Evolutionary conservation across 768 basidiomycete genomes (phyloP).

Genomic region (Lactarius indigo): DNA sequence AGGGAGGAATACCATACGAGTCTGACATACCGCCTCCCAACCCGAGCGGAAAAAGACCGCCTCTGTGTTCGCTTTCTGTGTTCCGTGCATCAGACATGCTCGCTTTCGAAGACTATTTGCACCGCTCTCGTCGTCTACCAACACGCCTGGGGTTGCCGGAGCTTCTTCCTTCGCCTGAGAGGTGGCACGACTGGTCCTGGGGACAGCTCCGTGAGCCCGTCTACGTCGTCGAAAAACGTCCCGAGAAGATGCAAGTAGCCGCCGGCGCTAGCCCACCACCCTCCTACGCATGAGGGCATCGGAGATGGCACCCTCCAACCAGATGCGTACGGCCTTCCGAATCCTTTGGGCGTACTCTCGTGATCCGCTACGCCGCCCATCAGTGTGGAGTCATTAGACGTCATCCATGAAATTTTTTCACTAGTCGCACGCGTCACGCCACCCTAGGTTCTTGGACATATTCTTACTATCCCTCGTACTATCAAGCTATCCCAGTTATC

Average conservation of each 20-base stretch:
- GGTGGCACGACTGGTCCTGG: slow-evolving; percentile 27
- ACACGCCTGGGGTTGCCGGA: slow-evolving; percentile 22
- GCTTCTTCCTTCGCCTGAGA: slow-evolving; percentile 19
- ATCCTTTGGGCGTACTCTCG: background rate
- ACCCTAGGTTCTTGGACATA: background rate
- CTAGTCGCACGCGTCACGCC: background rate
- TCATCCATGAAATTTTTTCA: too few relatives aligned
- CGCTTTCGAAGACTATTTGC: slow-evolving; percentile 25
- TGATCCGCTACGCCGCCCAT: background rate
- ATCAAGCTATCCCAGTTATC: background rate
- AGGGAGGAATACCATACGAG: background rate
- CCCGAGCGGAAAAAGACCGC: background rate
- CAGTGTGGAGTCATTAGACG: background rate
- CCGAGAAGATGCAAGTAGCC: slow-evolving; percentile 2
- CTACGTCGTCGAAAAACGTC: slow-evolving; percentile 19
- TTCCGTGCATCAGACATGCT: slow-evolving; percentile 23
- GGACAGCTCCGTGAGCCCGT: slow-evolving; percentile 24
- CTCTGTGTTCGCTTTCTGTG: slow-evolving; percentile 19
- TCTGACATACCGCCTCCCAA: background rate
- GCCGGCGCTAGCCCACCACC: slow-evolving; percentile 8
- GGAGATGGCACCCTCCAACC: background rate
- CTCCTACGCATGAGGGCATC: background rate
- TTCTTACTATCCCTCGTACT: slow-evolving; percentile 14
- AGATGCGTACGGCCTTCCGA: background rate
- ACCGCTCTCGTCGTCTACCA: slow-evolving; percentile 26